Conservation (phyloP, 495 filamentous ascomycete species). For the Neurospora pannonica region DNA sequence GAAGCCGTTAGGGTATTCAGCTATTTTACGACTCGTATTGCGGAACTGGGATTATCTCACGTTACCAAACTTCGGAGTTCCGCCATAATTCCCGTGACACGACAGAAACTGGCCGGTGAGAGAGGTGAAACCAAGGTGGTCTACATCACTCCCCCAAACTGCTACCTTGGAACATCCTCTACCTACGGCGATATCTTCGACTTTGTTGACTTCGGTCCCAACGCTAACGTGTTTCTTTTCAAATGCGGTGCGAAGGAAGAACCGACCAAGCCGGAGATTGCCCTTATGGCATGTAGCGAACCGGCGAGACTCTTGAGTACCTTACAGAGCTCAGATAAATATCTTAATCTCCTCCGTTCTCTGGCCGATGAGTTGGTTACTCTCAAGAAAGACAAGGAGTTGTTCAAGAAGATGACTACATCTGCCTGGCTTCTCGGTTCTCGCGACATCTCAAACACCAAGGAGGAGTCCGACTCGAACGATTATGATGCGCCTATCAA, state of each 20-base stretch:
- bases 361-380: slow-evolving; percentile 58
- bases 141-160: slow-evolving; percentile 51
- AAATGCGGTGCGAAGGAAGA: slow-evolving; percentile 83
- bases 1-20: slow-evolving; percentile 64
- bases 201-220: slow-evolving; percentile 84
- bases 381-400: slow-evolving; percentile 67
- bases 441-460: slow-evolving; percentile 60
- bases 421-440: slow-evolving; percentile 72
- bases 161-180: slow-evolving; percentile 66
- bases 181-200: slow-evolving; percentile 86
- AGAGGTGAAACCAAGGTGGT: slow-evolving; percentile 19
- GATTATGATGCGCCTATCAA: slow-evolving; percentile 46
- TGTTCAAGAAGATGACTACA: slow-evolving; percentile 66
- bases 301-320: slow-evolving; percentile 69
- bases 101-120: slow-evolving; percentile 17
- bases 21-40: slow-evolving; percentile 69
- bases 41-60: slow-evolving; percentile 56
- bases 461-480: slow-evolving; percentile 38
- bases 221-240: slow-evolving; percentile 81
- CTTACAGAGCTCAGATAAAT: slow-evolving; percentile 73
- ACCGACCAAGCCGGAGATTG: slow-evolving; percentile 77
- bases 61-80: slow-evolving; percentile 50
- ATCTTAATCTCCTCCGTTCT: slow-evolving; percentile 67
- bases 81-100: slow-evolving; percentile 59
- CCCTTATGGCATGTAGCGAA: slow-evolving; percentile 63